Percentiles rank a stretch among this genome's conserved stretches.
These are phyloP conservation scores for Penicillium argentinense DNA, from an alignment of 495 filamentous ascomycete species.

Conservation along the genomic window DNA sequence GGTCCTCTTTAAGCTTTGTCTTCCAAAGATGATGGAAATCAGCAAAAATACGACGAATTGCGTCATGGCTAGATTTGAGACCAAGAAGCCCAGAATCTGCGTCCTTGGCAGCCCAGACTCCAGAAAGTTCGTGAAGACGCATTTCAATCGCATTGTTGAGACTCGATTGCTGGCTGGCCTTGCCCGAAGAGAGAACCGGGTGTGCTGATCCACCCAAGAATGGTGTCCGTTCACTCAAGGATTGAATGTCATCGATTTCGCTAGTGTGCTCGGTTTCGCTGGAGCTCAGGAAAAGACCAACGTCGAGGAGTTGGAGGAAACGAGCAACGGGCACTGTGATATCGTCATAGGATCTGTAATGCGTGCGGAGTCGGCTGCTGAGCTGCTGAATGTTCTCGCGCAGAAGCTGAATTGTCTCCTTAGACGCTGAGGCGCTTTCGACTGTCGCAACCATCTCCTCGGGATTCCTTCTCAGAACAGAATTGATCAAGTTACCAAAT, in stretches of 20 bases:
- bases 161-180: conserved; percentile 15
- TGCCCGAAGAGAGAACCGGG: conserved; percentile 19
- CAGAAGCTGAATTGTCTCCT: conserved; percentile 51
- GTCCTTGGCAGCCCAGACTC: conserved; percentile 35
- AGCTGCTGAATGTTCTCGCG: conserved; percentile 72
- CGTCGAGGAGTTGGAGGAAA: conserved; percentile 76
- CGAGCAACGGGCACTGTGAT: conserved; percentile 74
- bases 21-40: conserved; percentile 78
- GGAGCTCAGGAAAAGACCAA: conserved; percentile 66
- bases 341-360: conserved; percentile 80
- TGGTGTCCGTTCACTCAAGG: conserved; percentile 56
- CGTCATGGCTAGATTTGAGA: conserved; percentile 25
- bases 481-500: conserved; percentile 71
- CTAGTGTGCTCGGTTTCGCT: conserved; percentile 19
- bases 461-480: conserved; percentile 58
- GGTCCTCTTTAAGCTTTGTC: conserved; percentile 66
- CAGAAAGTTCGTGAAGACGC: conserved; percentile 45
- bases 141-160: conserved; percentile 45
- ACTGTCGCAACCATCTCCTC: conserved; percentile 35
- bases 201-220: conserved; percentile 57
- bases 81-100: conserved; percentile 35
- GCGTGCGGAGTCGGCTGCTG: conserved; percentile 59
- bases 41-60: conserved; percentile 55
- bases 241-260: conserved; percentile 26
- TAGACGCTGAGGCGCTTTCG: conserved; percentile 16